Evolutionary conservation across 139 green algal genomes (phyloP).

Genomic region (Chlorokybus atmophyticus): DNA sequence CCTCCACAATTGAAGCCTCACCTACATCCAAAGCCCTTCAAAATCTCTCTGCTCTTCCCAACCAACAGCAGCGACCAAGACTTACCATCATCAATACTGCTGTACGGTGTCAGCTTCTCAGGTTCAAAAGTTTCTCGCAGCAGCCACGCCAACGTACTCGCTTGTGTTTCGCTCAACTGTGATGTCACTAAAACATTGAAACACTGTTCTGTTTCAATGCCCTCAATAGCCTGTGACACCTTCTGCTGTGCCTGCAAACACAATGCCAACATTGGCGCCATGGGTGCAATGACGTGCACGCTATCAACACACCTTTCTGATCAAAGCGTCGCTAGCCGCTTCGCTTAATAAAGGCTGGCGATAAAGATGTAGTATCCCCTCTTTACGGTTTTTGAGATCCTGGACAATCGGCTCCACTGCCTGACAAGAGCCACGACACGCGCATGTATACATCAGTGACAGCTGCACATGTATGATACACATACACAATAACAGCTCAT

Average conservation of each 20-base stretch:
- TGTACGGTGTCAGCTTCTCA: conserved; percentile 61
- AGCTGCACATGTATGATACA: too few species aligned
- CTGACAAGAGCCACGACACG: too few species aligned
- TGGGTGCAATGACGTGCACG: too few species aligned
- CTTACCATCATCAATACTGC: background rate
- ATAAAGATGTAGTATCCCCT: too few species aligned
- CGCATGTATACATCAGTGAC: too few species aligned
- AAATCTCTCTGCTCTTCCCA: background rate
- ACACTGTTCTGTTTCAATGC: conserved; percentile 70
- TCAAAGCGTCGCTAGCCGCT: too few species aligned
- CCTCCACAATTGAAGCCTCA: conserved; percentile 41
- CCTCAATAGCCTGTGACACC: conserved; percentile 41
- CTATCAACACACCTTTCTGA: too few species aligned
- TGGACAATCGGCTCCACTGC: too few species aligned
- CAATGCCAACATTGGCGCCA: too few species aligned
- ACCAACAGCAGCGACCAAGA: background rate
- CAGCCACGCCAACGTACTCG: conserved; percentile 74
- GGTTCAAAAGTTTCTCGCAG: conserved; percentile 93
- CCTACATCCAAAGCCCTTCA: background rate
- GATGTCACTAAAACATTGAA: conserved; percentile 73
- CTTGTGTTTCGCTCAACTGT: conserved; percentile 48
- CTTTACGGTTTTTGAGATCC: too few species aligned
- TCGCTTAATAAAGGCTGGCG: too few species aligned
- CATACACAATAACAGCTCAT: too few species aligned
- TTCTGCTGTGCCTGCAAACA: conserved; percentile 53